A percentile compares a stretch with the other conserved stretches of the same genome.
These are phyloP conservation scores for Aspergillus oerlinghausenensis DNA, from an alignment of 2,329 filamentous ascomycete genomes.

Conservation along the genomic window DNA sequence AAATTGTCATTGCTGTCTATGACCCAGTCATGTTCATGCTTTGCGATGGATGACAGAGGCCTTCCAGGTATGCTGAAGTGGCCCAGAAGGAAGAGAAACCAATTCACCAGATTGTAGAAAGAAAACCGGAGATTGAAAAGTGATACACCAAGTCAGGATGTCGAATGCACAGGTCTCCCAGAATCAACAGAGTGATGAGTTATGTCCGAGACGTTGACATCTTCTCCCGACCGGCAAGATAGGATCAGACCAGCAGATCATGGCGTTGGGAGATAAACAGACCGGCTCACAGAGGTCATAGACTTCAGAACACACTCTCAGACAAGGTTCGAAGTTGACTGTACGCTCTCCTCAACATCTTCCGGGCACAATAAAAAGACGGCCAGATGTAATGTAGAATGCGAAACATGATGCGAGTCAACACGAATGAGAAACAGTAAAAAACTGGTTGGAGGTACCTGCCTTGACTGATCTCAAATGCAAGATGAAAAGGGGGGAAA, in stretches of 20 bases:
- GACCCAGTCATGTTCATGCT: conserved; percentile 15
- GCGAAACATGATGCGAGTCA: conserved; percentile 2
- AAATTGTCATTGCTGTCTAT: conserved; percentile 17
- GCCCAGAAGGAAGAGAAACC: conserved; percentile 3
- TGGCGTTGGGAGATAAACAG: conserved; percentile 5
- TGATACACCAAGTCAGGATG: conserved; percentile 8
- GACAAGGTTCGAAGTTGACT: not conserved
- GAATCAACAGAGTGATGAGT: conserved; percentile 4
- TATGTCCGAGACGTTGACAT: conserved; percentile 1
- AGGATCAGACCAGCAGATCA: conserved; percentile 21
- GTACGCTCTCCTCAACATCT: not conserved
- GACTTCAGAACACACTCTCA: not conserved
- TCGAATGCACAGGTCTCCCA: not conserved
- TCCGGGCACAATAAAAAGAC: conserved; percentile 1
- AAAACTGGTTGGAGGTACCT: conserved; percentile 23
- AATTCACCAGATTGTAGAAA: not conserved
- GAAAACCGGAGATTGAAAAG: conserved; percentile 1
- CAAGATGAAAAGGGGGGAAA: conserved; percentile 22
- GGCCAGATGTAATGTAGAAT: conserved; percentile 5
- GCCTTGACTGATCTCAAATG: conserved; percentile 26
- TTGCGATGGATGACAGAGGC: conserved; percentile 6
- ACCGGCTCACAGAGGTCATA: conserved; percentile 3
- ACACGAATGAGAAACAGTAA: conserved; percentile 5
- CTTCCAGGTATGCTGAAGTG: conserved; percentile 6
- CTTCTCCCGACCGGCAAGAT: conserved; percentile 1